Conservation (phyloP, 2,329 filamentous ascomycete species). For the Xenosphaeropsis pyriputrescens region DNA sequence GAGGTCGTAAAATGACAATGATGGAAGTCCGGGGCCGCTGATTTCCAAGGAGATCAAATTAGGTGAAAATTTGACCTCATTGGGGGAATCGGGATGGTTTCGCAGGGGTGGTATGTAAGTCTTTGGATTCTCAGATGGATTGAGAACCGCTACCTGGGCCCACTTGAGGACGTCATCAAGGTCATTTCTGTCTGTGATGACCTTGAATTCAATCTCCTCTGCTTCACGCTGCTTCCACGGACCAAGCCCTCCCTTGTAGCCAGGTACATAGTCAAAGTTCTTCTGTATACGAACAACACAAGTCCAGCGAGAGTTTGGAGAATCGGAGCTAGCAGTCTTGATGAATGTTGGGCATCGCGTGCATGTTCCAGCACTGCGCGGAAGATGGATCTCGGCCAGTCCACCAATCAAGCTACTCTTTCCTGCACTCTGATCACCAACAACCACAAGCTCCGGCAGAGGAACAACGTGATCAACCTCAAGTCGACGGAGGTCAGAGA, state of each 20-base stretch:
- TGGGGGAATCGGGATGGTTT: slow-evolving; percentile 16
- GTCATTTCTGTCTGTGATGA: slow-evolving; percentile 40
- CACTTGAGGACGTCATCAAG: slow-evolving; percentile 56
- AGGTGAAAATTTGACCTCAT: slow-evolving; percentile 59
- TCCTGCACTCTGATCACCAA: slow-evolving; percentile 75
- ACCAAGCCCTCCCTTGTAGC: slow-evolving; percentile 34
- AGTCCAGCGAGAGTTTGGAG: slow-evolving; percentile 43
- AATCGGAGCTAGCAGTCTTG: slow-evolving; percentile 31
- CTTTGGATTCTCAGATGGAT: slow-evolving; percentile 38
- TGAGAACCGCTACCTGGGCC: slow-evolving; percentile 66
- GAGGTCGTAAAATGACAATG: slow-evolving; percentile 72
- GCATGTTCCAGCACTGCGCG: slow-evolving; percentile 57
- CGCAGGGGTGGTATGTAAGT: slow-evolving; percentile 14
- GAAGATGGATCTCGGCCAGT: slow-evolving; percentile 55
- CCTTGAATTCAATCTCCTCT: slow-evolving; percentile 41
- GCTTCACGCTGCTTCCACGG: slow-evolving; percentile 40
- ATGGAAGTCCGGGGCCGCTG: slow-evolving; percentile 52
- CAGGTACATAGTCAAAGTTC: slow-evolving; percentile 37
- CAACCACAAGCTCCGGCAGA: slow-evolving; percentile 66
- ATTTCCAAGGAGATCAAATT: slow-evolving; percentile 71
- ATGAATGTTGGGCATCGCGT: slow-evolving; percentile 75
- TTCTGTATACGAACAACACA: slow-evolving; percentile 53
- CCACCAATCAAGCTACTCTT: slow-evolving; percentile 57
- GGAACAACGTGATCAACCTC: slow-evolving; percentile 55
- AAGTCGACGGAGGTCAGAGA: slow-evolving; percentile 54